Evolutionary conservation across 2,329 filamentous ascomycete genomes (phyloP).

Genomic region (Hymenoscyphus linearis): DNA sequence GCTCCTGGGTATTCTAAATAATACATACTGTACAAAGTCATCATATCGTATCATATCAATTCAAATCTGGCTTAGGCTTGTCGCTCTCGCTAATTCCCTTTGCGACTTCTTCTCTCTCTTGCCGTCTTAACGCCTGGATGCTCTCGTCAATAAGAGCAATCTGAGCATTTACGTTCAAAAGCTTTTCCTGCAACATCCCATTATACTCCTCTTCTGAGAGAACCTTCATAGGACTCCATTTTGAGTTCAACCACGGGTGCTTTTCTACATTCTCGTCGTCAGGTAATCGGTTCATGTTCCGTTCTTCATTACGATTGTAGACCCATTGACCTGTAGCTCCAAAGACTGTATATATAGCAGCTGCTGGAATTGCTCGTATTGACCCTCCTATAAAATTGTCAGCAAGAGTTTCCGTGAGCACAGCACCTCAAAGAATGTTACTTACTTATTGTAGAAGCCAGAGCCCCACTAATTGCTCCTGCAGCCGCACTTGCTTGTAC

Average conservation of each 20-base stretch:
- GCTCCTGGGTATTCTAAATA: neutral
- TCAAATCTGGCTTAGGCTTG: neutral
- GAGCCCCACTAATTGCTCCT: conserved; percentile 61
- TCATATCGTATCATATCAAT: neutral
- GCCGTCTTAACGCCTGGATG: conserved; percentile 46
- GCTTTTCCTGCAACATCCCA: conserved; percentile 63
- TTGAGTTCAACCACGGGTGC: conserved; percentile 45
- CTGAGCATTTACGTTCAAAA: conserved; percentile 67
- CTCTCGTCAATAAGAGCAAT: conserved; percentile 75
- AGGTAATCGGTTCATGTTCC: conserved; percentile 8
- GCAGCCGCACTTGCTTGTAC: conserved; percentile 64
- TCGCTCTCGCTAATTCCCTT: neutral
- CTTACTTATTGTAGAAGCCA: neutral
- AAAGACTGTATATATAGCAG: conserved; percentile 53
- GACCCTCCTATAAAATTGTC: conserved; percentile 46
- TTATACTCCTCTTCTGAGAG: conserved; percentile 70
- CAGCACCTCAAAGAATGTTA: neutral
- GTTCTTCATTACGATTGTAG: conserved; percentile 47
- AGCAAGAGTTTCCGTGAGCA: neutral
- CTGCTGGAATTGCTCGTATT: conserved; percentile 48
- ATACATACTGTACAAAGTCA: neutral
- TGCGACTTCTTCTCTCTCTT: neutral
- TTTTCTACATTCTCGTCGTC: conserved; percentile 22
- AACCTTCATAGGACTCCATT: conserved; percentile 66
- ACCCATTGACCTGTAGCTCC: conserved; percentile 51